Conservation (phyloP, 1,139 yeast species). For the Magnusiomyces sp. region DNA sequence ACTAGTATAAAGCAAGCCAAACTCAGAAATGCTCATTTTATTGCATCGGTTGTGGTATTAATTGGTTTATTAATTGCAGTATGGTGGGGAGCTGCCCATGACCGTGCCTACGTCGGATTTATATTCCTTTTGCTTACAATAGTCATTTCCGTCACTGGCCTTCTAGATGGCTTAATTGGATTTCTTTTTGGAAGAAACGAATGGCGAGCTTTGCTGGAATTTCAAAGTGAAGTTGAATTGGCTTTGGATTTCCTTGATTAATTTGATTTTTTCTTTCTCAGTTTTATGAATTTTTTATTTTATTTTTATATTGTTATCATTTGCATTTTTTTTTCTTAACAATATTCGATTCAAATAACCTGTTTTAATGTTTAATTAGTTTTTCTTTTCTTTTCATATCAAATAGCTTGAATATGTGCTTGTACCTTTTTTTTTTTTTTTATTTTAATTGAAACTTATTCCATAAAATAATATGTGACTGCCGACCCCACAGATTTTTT, state of each 20-base stretch:
- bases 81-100: conserved; percentile 45
- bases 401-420: too few species aligned
- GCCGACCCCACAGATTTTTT: too few species aligned
- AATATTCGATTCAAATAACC: too few species aligned
- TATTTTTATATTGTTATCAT: too few species aligned
- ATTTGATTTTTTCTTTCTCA: too few species aligned
- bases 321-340: too few species aligned
- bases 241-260: conserved; percentile 16
- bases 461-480: too few species aligned
- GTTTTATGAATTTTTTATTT: too few species aligned
- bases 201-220: conserved; percentile 63
- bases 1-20: conserved; percentile 51
- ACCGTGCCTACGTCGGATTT: conserved; percentile 48
- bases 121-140: conserved; percentile 42
- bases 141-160: conserved; percentile 54
- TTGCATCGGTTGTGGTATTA: conserved; percentile 43
- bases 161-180: conserved; percentile 70
- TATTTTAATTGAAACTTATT: too few species aligned
- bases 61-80: conserved; percentile 49
- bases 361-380: too few species aligned
- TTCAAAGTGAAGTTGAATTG: conserved; percentile 33
- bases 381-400: too few species aligned
- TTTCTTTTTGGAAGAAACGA: conserved; percentile 73
- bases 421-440: too few species aligned
- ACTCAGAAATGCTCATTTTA: conserved; percentile 62